Percentiles rank a stretch among this genome's conserved stretches.
Evolutionary conservation across 176 grass and related monocot genomes (phyloP).

Genomic region (Oropetium thomaeum): DNA sequence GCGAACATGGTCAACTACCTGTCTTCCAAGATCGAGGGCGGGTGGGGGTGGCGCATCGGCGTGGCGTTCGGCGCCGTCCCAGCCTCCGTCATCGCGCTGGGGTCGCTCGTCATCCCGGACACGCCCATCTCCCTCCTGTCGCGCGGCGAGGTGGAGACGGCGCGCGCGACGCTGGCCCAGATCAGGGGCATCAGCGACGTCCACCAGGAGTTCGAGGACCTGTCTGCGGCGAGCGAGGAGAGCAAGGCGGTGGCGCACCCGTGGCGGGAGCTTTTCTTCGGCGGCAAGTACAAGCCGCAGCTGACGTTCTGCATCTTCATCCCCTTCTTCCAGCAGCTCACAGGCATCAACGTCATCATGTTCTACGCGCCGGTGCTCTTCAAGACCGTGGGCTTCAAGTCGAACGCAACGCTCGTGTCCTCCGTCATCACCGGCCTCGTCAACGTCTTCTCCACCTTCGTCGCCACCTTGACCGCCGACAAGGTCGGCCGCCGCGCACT

Average conservation of each 20-base stretch:
- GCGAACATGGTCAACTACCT: constrained; percentile 43
- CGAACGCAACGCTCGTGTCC: constrained; percentile 40
- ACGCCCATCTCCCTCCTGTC: constrained; percentile 34
- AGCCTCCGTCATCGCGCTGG: constrained; percentile 36
- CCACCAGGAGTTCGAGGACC: constrained; percentile 42
- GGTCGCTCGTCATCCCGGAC: constrained; percentile 40
- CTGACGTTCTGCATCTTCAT: constrained; percentile 26
- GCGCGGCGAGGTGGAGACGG: constrained; percentile 32
- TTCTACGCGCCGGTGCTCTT: constrained; percentile 48
- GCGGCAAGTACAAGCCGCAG: constrained; percentile 52
- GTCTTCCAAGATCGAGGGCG: constrained; percentile 23
- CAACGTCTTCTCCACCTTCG: constrained; percentile 60
- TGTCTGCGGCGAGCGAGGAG: constrained; percentile 15
- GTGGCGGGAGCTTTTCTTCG: constrained; percentile 41
- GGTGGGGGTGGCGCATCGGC: constrained; percentile 45
- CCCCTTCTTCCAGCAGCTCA: constrained; percentile 60
- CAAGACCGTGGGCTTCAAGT: constrained; percentile 49
- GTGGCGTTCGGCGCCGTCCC: constrained; percentile 42
- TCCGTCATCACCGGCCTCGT: constrained; percentile 57
- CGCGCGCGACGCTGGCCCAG: constrained; percentile 31
- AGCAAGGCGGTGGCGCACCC: constrained; percentile 34
- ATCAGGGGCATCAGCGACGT: constrained; percentile 45
- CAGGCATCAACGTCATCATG: constrained; percentile 62
- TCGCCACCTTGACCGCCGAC: constrained; percentile 42
- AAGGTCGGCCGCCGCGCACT: constrained; percentile 47